Evolutionary conservation across 202 grass and related monocot species (phyloP), one percentile per base, ranked within the genome.

Genomic region (Digitaria exilis): DNA sequence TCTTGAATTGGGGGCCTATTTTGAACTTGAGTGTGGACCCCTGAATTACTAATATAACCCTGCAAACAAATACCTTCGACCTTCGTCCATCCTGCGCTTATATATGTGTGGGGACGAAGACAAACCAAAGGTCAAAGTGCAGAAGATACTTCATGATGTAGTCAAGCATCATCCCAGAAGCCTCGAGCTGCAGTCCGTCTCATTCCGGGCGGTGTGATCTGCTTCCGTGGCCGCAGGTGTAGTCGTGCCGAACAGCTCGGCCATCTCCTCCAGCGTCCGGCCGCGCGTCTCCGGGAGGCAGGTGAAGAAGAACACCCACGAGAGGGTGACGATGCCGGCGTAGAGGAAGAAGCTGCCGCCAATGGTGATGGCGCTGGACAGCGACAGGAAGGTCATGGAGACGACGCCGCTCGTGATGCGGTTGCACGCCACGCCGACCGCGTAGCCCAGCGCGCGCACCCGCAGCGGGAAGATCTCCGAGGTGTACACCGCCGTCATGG

Each of bases 261-360:
- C 88, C 29, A 90, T 88, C 72, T 90, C 91, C 69, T 93, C 91
- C 0, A 93, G 88, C 50, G 90, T 71, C 54, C 84, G 69, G 45
- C 90, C 86, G 46, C 83, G 74, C 51, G 90, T 92, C 86, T 92
- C 88, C 19, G 91, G 91, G 48, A 93, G 55, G 58, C 37, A 86
- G 10, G 67, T 64, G 79, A 73, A 93, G 74, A 88, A 93, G 84
- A 93, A 93, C 62, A 90, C 80, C 84, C 84, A 93, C 31, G 77
- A 83, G 10, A 88, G 54, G 6, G 35, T 6, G 14, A 76, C 75
- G 71, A 94, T 6, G 59, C 85, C 82, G 45, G 83, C 84, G 88
- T 93, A 93, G 78, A 93, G 78, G 73, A 90, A 93, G 85, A 93
- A 93, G 32, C 78, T 88, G 29, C 88, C 91, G 6, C 88, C 91